Conservation (phyloP, 257 asterid species). For the Solanum peruvianum region DNA sequence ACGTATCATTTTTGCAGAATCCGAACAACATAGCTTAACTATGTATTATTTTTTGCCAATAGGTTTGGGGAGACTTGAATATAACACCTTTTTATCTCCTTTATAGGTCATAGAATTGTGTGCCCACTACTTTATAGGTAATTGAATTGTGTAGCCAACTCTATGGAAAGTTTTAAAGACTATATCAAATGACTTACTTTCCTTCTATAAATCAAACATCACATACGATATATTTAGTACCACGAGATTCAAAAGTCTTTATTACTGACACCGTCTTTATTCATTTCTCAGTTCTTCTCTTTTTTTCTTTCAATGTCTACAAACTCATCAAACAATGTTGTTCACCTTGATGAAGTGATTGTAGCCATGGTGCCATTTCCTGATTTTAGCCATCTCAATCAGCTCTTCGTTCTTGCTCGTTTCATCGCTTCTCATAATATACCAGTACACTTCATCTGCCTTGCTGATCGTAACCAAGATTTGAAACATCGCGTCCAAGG, state of each 20-base stretch:
- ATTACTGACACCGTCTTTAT: neutral
- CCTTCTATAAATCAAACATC: too few species aligned
- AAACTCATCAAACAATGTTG: neutral
- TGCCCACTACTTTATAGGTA: neutral
- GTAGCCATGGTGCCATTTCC: neutral
- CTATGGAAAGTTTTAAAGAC: neutral
- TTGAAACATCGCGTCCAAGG: neutral
- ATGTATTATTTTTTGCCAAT: neutral
- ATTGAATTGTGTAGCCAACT: neutral
- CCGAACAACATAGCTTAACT: neutral
- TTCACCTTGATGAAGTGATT: neutral
- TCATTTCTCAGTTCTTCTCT: neutral
- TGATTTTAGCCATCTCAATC: neutral
- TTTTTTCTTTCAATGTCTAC: neutral
- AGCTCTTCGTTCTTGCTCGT: neutral
- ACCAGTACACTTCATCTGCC: neutral
- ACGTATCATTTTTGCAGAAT: neutral
- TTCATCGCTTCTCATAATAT: neutral
- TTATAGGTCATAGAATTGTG: neutral
- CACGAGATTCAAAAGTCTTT: neutral
- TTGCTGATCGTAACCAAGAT: neutral
- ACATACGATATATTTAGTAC: too few species aligned
- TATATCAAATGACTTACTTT: neutral
- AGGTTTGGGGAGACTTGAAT: neutral
- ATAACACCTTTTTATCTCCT: neutral